Evolutionary conservation across 2,329 filamentous ascomycete species (phyloP).

Genomic region (Neonectria sp.): DNA sequence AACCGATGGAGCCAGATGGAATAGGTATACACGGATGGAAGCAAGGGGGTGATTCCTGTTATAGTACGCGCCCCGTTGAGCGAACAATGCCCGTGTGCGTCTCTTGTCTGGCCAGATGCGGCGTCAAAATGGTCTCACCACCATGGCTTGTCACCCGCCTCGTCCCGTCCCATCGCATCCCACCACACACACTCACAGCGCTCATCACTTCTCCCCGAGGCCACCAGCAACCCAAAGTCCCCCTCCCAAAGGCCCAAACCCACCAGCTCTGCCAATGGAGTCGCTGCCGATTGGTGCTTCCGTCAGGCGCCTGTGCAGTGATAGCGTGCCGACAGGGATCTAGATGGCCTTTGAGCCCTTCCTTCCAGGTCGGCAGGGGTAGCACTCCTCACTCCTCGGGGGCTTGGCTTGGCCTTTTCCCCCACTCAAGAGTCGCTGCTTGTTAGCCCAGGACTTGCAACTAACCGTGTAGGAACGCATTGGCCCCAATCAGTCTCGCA

Average conservation of each 20-base stretch:
- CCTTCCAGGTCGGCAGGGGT: not conserved
- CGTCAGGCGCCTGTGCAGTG: slow-evolving; percentile 48
- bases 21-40: no score
- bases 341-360: not conserved
- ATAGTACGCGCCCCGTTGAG: not conserved
- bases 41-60: no score
- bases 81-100: not conserved
- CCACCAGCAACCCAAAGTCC: not conserved
- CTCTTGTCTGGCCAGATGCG: slow-evolving; percentile 31
- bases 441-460: no score
- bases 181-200: not conserved
- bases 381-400: not conserved
- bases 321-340: slow-evolving; percentile 6
- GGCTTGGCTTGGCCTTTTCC: not conserved
- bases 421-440: no score
- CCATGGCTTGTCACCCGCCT: slow-evolving; percentile 10
- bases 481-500: slow-evolving; percentile 7
- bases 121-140: slow-evolving; percentile 43
- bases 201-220: not conserved
- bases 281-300: slow-evolving; percentile 42
- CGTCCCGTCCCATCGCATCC: slow-evolving; percentile 12
- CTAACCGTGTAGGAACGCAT: no score
- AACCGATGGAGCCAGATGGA: no score
- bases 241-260: not conserved
- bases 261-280: slow-evolving; percentile 24